A percentile compares a stretch with the other conserved stretches of the same genome.
Conservation (phyloP, 371 early-diverging fungal genomes). For the Mucor lusitanicus region DNA sequence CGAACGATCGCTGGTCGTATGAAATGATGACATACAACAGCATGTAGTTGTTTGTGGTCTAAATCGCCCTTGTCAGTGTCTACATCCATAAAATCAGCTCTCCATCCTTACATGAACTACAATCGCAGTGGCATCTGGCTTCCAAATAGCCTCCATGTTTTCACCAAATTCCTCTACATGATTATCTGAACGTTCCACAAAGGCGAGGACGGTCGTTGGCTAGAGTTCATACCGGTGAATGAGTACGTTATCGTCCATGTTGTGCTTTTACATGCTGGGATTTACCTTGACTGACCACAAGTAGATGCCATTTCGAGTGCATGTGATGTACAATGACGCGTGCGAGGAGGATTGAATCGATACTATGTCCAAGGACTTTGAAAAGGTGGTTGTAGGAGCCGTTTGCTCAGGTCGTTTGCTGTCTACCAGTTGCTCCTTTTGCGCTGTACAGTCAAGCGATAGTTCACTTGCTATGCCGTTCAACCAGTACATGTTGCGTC, state of each 20-base stretch:
- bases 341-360: conserved; percentile 36
- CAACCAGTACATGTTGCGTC: conserved; percentile 47
- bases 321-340: conserved; percentile 51
- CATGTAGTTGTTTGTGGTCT: conserved; percentile 49
- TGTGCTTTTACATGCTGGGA: not conserved
- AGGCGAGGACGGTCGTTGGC: conserved; percentile 47
- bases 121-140: conserved; percentile 45
- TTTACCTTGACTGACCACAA: conserved; percentile 57
- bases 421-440: not conserved
- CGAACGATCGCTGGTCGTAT: conserved; percentile 47
- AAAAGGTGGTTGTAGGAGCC: not conserved
- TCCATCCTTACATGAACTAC: conserved; percentile 36
- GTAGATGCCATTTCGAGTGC: conserved; percentile 38
- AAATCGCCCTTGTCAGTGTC: not conserved
- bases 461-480: conserved; percentile 52
- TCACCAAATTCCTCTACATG: conserved; percentile 53
- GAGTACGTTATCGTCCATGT: not conserved
- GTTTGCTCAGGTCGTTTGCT: not conserved
- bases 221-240: conserved; percentile 1
- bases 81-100: too few species aligned
- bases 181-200: conserved; percentile 49
- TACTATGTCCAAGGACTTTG: conserved; percentile 28
- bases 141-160: conserved; percentile 45
- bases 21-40: conserved; percentile 45
- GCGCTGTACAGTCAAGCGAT: conserved; percentile 22